Percentiles rank a stretch among this genome's conserved stretches.
Conservation (phyloP, 768 basidiomycete species). For the Rhodosporidiobolus odoratus region DNA sequence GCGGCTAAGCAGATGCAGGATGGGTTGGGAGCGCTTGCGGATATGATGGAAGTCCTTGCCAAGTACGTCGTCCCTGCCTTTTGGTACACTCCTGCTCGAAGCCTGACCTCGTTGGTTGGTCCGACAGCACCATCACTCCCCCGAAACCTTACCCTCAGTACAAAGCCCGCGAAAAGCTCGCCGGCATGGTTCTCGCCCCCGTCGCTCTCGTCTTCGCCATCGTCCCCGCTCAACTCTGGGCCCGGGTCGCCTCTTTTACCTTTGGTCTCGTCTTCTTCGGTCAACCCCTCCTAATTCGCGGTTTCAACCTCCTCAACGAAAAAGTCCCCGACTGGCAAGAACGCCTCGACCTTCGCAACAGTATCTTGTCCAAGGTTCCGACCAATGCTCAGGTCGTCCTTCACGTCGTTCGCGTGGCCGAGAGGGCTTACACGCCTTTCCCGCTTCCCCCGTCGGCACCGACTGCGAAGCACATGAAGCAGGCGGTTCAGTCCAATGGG, state of each 20-base stretch:
- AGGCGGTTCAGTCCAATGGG: constrained; percentile 45
- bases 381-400: constrained; percentile 49
- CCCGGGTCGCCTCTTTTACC: constrained; percentile 44
- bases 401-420: constrained; percentile 47
- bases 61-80: constrained; percentile 43
- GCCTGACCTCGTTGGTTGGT: not conserved
- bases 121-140: constrained; percentile 45
- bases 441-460: constrained; percentile 39
- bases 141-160: constrained; percentile 46
- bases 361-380: constrained; percentile 47
- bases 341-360: constrained; percentile 48
- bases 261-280: constrained; percentile 49
- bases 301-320: constrained; percentile 42
- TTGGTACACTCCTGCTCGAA: not conserved
- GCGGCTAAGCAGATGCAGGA: constrained; percentile 47
- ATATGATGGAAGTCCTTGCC: constrained; percentile 45
- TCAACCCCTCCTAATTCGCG: constrained; percentile 46
- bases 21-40: constrained; percentile 46
- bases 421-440: constrained; percentile 40
- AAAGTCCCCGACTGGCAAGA: constrained; percentile 49
- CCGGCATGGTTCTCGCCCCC: constrained; percentile 46
- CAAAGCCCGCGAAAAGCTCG: constrained; percentile 47
- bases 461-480: constrained; percentile 43
- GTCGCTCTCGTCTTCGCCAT: constrained; percentile 36
- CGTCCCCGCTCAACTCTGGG: constrained; percentile 45